Conservation (phyloP, 306 rosid species). For the Styphnolobium japonicum region DNA sequence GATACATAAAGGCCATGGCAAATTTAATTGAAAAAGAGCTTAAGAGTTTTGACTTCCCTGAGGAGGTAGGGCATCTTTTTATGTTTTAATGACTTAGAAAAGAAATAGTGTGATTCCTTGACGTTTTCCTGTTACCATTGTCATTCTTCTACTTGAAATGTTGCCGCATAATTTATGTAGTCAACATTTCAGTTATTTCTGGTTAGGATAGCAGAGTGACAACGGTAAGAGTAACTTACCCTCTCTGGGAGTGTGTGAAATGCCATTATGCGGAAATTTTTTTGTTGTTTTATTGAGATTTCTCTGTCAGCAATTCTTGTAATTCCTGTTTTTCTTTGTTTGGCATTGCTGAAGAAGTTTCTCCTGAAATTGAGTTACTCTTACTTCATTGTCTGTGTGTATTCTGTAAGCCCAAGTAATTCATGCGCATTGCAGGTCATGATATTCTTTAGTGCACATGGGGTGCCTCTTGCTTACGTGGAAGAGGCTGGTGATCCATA, state of each 20-base stretch:
- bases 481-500: constrained; percentile 95
- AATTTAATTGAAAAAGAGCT: constrained; percentile 80
- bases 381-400: neutral
- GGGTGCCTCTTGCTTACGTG: constrained; percentile 89
- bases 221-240: neutral
- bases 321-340: neutral
- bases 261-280: neutral
- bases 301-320: neutral
- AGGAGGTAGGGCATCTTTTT: constrained; percentile 45
- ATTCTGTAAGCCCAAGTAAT: neutral
- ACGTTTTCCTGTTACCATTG: neutral
- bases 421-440: constrained; percentile 48
- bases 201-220: neutral
- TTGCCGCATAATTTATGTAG: neutral
- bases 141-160: neutral
- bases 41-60: constrained; percentile 45
- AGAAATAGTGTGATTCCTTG: neutral
- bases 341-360: neutral
- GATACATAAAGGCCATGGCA: constrained; percentile 87
- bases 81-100: neutral
- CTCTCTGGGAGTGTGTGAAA: neutral
- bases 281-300: neutral
- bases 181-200: neutral
- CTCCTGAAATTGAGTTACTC: neutral
- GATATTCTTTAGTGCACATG: constrained; percentile 88